A percentile compares a stretch with the other conserved stretches of the same genome.
Evolutionary conservation across 2,329 filamentous ascomycete genomes (phyloP).

Genomic region (Cryphonectria parasitica): DNA sequence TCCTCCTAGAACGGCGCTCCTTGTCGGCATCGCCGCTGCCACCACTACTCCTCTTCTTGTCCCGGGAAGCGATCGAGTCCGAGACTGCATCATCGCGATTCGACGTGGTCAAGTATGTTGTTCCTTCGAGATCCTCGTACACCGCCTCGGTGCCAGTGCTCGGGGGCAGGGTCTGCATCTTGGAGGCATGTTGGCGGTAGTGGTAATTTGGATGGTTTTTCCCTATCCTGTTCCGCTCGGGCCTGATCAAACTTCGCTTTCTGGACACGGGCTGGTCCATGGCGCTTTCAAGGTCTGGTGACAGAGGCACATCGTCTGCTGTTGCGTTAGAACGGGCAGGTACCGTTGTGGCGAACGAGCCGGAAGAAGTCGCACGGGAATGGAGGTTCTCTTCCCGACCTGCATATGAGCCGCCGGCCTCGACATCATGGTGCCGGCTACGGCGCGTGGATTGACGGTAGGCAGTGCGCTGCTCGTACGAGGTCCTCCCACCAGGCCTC

Average conservation of each 20-base stretch:
- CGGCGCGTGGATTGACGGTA: slow-evolving; percentile 73
- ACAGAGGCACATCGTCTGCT: slow-evolving; percentile 60
- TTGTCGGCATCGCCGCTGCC: slow-evolving; percentile 46
- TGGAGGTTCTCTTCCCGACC: slow-evolving; percentile 22
- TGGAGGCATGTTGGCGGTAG: slow-evolving; percentile 91
- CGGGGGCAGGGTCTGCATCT: slow-evolving; percentile 88
- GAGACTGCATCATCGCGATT: slow-evolving; percentile 51
- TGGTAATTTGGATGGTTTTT: slow-evolving; percentile 92
- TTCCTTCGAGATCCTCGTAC: slow-evolving; percentile 74
- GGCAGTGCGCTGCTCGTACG: slow-evolving; percentile 62
- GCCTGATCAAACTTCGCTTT: slow-evolving; percentile 87
- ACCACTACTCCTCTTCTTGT: slow-evolving; percentile 40
- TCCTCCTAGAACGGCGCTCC: slow-evolving; percentile 37
- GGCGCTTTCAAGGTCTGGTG: slow-evolving; percentile 43
- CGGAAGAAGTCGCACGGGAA: slow-evolving; percentile 52
- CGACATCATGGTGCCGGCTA: slow-evolving; percentile 68
- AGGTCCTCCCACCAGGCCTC: slow-evolving; percentile 66
- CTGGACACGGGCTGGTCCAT: slow-evolving; percentile 49
- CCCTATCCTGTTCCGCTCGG: slow-evolving; percentile 84
- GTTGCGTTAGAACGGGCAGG: slow-evolving; percentile 54
- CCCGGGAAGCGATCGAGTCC: slow-evolving; percentile 47
- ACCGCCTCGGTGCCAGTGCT: slow-evolving; percentile 91
- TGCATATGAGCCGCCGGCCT: slow-evolving; percentile 53
- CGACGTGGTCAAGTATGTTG: slow-evolving; percentile 57
- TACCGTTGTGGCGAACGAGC: slow-evolving; percentile 63